Conservation (phyloP, 495 filamentous ascomycete genomes). For the Neurospora intermedia region DNA sequence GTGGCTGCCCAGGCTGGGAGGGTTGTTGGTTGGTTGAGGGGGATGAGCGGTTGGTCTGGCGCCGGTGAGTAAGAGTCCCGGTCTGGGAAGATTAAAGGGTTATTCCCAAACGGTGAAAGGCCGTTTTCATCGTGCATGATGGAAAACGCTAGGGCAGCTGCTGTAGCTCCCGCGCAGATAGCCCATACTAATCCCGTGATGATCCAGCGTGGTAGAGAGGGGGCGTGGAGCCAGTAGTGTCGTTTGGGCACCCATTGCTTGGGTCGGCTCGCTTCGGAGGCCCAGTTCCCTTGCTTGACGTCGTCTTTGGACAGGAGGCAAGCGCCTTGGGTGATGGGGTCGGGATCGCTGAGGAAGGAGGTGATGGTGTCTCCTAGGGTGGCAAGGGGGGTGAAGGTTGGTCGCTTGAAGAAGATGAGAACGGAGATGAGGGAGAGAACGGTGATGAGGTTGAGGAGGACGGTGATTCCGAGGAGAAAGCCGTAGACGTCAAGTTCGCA, state of each 20-base stretch:
- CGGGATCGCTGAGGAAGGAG: conserved; percentile 34
- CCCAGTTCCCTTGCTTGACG: conserved; percentile 28
- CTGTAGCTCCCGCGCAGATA: conserved; percentile 15
- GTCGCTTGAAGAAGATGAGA: conserved; percentile 20
- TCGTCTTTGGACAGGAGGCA: conserved; percentile 33
- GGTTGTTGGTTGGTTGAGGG: neutral
- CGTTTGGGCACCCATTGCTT: conserved; percentile 28
- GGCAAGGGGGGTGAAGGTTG: conserved; percentile 27
- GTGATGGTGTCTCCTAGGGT: conserved; percentile 36
- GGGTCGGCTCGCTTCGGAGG: conserved; percentile 10
- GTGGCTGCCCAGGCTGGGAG: conserved; percentile 6
- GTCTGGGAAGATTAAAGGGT: neutral
- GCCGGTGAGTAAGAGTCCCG: neutral
- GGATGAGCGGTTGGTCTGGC: neutral
- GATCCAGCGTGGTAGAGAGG: conserved; percentile 27
- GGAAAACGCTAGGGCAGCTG: conserved; percentile 21
- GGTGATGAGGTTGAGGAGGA: conserved; percentile 29
- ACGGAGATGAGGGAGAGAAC: conserved; percentile 24
- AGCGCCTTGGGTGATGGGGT: conserved; percentile 22
- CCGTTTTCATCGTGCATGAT: conserved; percentile 8
- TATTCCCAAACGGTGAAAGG: conserved; percentile 22
- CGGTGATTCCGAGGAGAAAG: conserved; percentile 28
- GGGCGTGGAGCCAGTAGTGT: conserved; percentile 32
- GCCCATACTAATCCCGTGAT: conserved; percentile 21
- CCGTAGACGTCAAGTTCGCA: conserved; percentile 33